Conservation (phyloP, 2,329 filamentous ascomycete species). For the Fusarium virguliforme region DNA sequence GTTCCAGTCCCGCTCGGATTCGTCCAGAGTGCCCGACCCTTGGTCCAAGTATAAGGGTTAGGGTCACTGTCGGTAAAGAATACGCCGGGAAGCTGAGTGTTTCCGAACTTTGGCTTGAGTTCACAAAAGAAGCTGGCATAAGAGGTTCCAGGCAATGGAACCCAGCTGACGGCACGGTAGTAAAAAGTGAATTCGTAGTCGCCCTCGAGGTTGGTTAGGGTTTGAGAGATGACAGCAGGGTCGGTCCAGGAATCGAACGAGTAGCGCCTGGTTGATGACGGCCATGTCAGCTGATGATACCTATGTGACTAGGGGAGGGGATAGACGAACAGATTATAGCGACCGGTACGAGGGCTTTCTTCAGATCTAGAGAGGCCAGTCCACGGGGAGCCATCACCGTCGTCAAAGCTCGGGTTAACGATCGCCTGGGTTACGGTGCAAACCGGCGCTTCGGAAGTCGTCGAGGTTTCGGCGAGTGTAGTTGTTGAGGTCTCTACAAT, state of each 20-base stretch:
- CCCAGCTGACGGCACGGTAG: background rate
- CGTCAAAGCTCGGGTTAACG: slow-evolving; percentile 11
- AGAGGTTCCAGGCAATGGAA: too few relatives aligned
- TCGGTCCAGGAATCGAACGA: background rate
- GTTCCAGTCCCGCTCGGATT: background rate
- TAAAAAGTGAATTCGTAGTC: background rate
- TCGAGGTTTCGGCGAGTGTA: background rate
- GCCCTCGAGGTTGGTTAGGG: slow-evolving; percentile 3
- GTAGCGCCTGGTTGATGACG: background rate
- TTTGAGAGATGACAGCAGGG: background rate
- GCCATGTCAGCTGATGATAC: background rate
- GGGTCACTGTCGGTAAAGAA: too few relatives aligned
- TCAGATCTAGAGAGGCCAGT: background rate
- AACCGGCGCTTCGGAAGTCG: slow-evolving; percentile 3
- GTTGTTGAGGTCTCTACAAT: background rate
- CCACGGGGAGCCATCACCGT: slow-evolving; percentile 9
- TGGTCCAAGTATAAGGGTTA: too few relatives aligned
- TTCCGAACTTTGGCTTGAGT: too few relatives aligned
- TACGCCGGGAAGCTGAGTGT: too few relatives aligned
- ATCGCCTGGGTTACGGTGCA: slow-evolving; percentile 4
- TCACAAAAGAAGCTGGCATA: too few relatives aligned
- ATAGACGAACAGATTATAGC: background rate
- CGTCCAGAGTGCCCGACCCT: too few relatives aligned
- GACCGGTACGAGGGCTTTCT: background rate
- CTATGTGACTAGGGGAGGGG: background rate